Evolutionary conservation across 1,139 yeast species (phyloP).

Genomic region (Candida sojae): DNA sequence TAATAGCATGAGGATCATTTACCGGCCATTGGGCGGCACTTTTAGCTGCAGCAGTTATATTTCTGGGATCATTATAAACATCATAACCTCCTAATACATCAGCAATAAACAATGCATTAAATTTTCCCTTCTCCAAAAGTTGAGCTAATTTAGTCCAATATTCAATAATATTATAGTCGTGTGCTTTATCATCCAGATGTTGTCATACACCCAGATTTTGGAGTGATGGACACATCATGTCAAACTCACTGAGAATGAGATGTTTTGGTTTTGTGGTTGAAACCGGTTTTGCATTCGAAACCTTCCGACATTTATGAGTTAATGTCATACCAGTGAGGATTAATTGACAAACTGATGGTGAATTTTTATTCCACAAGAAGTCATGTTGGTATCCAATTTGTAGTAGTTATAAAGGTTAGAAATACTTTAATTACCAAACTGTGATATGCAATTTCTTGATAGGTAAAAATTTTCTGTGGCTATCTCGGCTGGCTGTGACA

Average conservation of each 20-base stretch:
- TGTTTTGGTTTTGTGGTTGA: background rate
- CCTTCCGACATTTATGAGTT: background rate
- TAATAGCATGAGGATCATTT: constrained; percentile 35
- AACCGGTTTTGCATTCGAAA: background rate
- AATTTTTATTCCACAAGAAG: too few relatives aligned
- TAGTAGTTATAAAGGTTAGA: background rate
- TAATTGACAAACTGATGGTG: too few relatives aligned
- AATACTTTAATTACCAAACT: background rate
- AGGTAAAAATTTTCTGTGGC: too few relatives aligned
- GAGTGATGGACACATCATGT: constrained; percentile 37
- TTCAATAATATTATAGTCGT: constrained; percentile 35
- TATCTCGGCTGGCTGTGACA: too few relatives aligned
- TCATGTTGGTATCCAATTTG: background rate
- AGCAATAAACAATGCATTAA: constrained; percentile 46
- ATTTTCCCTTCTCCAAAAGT: constrained; percentile 43
- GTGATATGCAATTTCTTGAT: background rate
- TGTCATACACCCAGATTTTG: constrained; percentile 43
- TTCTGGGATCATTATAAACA: constrained; percentile 36
- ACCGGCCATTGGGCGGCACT: constrained; percentile 46
- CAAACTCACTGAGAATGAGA: constrained; percentile 36
- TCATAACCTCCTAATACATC: constrained; percentile 47
- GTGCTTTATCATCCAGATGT: constrained; percentile 39
- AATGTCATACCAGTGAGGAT: background rate
- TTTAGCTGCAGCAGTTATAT: constrained; percentile 33
- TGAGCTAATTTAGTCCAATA: constrained; percentile 49